Conservation (phyloP, 225 moss, liverwort and hornwort genomes). For the Asterella californica region DNA sequence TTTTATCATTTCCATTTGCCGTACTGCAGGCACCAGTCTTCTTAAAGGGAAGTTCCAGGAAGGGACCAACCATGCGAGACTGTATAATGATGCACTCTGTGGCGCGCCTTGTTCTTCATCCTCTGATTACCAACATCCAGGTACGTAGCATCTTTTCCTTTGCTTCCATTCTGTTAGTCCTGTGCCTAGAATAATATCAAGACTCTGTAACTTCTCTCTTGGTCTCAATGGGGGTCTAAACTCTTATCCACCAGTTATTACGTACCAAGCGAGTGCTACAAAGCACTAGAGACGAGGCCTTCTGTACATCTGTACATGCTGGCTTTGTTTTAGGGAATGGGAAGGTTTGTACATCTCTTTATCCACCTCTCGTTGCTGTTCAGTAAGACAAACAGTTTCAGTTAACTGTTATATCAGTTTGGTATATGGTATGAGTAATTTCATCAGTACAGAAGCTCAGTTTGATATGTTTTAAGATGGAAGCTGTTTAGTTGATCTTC, state of each 20-base stretch:
- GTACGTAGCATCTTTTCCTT: slow-evolving; percentile 23
- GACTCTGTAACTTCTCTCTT: neutral
- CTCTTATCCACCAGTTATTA: neutral
- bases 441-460: neutral
- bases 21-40: slow-evolving; percentile 63
- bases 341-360: no score
- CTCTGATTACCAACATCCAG: slow-evolving; percentile 88
- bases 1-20: neutral
- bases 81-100: slow-evolving; percentile 82
- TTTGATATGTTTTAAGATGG: neutral
- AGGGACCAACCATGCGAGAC: slow-evolving; percentile 91
- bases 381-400: neutral
- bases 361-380: neutral
- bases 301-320: no score
- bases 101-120: slow-evolving; percentile 73
- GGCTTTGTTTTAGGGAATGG: no score
- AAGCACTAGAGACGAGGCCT: no score
- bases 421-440: neutral
- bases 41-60: slow-evolving; percentile 79
- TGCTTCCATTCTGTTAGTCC: neutral
- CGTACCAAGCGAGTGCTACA: no score
- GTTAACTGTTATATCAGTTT: neutral
- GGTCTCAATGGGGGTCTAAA: neutral
- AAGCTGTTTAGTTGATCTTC: neutral
- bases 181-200: neutral